These are phyloP conservation scores for Physcia stellaris DNA, from an alignment of 495 filamentous ascomycete genomes.

Conservation along the genomic window DNA sequence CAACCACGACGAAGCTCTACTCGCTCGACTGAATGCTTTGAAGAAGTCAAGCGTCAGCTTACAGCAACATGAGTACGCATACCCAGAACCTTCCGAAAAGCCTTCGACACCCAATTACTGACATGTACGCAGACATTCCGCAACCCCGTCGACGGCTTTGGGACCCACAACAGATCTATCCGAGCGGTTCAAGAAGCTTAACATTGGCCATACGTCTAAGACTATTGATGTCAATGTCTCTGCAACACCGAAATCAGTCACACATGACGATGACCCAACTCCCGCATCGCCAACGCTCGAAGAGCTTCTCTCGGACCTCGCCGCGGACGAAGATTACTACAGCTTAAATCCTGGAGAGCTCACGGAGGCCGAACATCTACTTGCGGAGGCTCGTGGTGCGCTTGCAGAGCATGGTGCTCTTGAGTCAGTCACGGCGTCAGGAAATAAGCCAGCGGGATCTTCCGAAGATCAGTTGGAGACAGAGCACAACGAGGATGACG, in stretches of 20 bases:
- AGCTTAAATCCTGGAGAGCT: too few species aligned
- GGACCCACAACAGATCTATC: conserved; percentile 18
- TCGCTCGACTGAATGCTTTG: conserved; percentile 25
- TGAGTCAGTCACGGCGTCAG: background rate
- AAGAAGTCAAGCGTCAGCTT: conserved; percentile 20
- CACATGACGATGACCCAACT: conserved; percentile 12
- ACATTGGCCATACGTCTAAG: background rate
- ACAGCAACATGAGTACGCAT: background rate
- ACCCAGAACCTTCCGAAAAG: too few species aligned
- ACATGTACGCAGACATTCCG: background rate
- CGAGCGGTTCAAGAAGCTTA: conserved; percentile 18
- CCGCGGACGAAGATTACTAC: conserved; percentile 22
- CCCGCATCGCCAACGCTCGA: conserved; percentile 19
- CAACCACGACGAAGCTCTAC: conserved; percentile 19
- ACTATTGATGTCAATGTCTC: background rate
- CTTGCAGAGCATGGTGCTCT: background rate
- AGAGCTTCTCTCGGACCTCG: conserved; percentile 24
- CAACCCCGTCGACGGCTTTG: too few species aligned
- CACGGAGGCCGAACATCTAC: background rate
- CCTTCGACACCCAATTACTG: conserved; percentile 1
- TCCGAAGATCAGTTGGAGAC: background rate
- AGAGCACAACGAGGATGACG: conserved; percentile 3
- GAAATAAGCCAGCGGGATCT: background rate
- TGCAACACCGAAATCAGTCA: background rate
- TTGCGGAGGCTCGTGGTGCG: background rate